phyloP scores from a whole-genome alignment of 1,284 basidiomycete species.

The Cutaneotrichosporon dermatis region DNA sequence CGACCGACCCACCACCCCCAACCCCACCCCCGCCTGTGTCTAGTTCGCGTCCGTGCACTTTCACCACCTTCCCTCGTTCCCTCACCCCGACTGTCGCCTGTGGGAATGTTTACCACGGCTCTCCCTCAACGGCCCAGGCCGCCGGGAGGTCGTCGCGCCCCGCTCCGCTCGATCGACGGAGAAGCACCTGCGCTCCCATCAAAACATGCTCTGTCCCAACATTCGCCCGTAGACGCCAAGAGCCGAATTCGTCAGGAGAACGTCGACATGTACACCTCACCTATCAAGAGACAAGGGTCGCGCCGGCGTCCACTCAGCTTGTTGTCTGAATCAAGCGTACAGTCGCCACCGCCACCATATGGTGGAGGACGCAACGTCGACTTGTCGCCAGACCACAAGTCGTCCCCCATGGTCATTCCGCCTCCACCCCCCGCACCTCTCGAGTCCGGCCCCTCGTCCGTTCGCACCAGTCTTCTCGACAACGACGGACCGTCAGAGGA shows the following conservation, averaged over 20 bases:
- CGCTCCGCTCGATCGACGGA: not conserved
- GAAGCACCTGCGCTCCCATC: not conserved
- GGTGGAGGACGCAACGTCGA: not conserved
- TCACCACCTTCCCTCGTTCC: too few species aligned
- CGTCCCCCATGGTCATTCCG: not conserved
- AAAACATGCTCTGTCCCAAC: slow-evolving; percentile 2
- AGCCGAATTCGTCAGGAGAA: not conserved
- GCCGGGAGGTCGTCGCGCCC: not conserved
- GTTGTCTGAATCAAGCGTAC: slow-evolving; percentile 1
- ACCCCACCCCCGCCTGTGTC: too few species aligned
- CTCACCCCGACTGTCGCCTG: not conserved
- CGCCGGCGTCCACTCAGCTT: slow-evolving; percentile 13
- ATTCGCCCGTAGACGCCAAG: not conserved
- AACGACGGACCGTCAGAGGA: not conserved
- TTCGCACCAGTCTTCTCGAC: slow-evolving; percentile 15
- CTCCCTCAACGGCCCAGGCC: not conserved
- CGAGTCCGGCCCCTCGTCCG: slow-evolving; percentile 20
- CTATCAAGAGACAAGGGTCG: not conserved
- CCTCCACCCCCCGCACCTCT: slow-evolving; percentile 15
- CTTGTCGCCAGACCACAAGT: not conserved
- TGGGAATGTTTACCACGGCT: not conserved
- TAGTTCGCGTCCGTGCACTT: too few species aligned
- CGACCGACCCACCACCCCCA: too few species aligned
- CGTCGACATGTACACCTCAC: slow-evolving; percentile 2
- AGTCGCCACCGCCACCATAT: slow-evolving; percentile 16